A percentile compares a stretch with the other conserved stretches of the same genome.
Conservation (phyloP, 345 rosid species). For the Salix exigua region DNA sequence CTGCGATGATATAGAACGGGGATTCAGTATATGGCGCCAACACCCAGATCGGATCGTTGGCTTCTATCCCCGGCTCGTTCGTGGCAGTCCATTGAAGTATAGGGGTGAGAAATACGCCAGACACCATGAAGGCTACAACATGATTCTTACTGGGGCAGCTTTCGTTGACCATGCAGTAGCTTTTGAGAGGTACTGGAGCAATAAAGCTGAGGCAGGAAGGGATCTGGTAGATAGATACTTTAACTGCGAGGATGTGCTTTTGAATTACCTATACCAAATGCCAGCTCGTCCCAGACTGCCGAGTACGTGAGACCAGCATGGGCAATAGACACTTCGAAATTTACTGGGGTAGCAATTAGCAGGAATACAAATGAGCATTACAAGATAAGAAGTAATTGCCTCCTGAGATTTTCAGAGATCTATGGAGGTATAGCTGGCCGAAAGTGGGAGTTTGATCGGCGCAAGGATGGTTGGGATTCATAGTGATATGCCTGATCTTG, state of each 20-base stretch:
- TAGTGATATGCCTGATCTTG: slow-evolving; percentile 31
- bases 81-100: slow-evolving; percentile 55
- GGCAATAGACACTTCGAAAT: slow-evolving; percentile 82
- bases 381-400: slow-evolving; percentile 65
- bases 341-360: slow-evolving; percentile 83
- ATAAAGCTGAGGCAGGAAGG: slow-evolving; percentile 58
- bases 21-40: slow-evolving; percentile 82
- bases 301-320: slow-evolving; percentile 86
- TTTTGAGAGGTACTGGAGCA: slow-evolving; percentile 60
- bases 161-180: slow-evolving; percentile 64
- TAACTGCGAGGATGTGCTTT: slow-evolving; percentile 83
- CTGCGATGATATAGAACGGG: slow-evolving; percentile 76
- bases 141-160: slow-evolving; percentile 97
- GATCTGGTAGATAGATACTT: slow-evolving; percentile 60
- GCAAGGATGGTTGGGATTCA: slow-evolving; percentile 89
- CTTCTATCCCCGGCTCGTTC: slow-evolving; percentile 72
- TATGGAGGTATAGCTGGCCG: slow-evolving; percentile 59
- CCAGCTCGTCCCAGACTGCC: slow-evolving; percentile 51
- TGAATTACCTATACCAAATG: slow-evolving; percentile 81
- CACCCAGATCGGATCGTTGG: slow-evolving; percentile 86
- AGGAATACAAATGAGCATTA: slow-evolving; percentile 71
- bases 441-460: slow-evolving; percentile 56
- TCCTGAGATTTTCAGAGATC: slow-evolving; percentile 52
- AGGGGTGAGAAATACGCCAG: slow-evolving; percentile 78
- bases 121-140: slow-evolving; percentile 63